These are phyloP conservation scores for Sonneratia alba DNA, from an alignment of 345 rosid species.

Conservation along the genomic window DNA sequence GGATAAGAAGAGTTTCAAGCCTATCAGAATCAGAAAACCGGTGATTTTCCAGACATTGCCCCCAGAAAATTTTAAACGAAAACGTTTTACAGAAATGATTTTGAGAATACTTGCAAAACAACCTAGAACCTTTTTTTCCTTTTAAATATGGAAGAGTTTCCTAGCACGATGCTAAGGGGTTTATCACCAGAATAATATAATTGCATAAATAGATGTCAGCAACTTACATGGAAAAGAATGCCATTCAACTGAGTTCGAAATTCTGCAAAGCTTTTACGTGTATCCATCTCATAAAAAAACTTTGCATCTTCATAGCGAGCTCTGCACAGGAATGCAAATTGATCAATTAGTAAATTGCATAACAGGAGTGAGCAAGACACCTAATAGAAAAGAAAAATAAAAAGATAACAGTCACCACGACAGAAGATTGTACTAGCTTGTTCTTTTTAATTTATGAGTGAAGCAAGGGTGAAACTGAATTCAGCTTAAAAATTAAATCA, in stretches of 20 bases:
- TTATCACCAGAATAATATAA: not conserved
- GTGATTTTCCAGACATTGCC: no score
- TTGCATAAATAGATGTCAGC: not conserved
- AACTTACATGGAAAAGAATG: slow-evolving; percentile 91
- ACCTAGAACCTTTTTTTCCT: not conserved
- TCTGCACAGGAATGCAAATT: slow-evolving; percentile 30
- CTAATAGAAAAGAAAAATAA: not conserved
- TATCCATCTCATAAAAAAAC: slow-evolving; percentile 87
- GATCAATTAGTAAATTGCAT: not conserved
- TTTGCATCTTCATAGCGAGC: slow-evolving; percentile 98
- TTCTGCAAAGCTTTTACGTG: slow-evolving; percentile 52
- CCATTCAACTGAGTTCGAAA: slow-evolving; percentile 72
- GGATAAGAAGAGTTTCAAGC: no score
- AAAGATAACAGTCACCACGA: not conserved
- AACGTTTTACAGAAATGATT: no score
- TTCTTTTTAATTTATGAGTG: not conserved
- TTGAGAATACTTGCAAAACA: no score
- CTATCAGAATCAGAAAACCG: no score
- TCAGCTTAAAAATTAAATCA: not conserved
- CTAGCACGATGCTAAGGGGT: not conserved
- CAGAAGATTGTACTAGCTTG: not conserved
- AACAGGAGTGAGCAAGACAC: not conserved
- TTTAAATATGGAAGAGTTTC: not conserved
- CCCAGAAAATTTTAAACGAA: no score
- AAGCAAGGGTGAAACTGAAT: not conserved